Evolutionary conservation across 768 basidiomycete genomes (phyloP), one percentile per base, ranked within the genome.

Genomic region (Russula abietina): DNA sequence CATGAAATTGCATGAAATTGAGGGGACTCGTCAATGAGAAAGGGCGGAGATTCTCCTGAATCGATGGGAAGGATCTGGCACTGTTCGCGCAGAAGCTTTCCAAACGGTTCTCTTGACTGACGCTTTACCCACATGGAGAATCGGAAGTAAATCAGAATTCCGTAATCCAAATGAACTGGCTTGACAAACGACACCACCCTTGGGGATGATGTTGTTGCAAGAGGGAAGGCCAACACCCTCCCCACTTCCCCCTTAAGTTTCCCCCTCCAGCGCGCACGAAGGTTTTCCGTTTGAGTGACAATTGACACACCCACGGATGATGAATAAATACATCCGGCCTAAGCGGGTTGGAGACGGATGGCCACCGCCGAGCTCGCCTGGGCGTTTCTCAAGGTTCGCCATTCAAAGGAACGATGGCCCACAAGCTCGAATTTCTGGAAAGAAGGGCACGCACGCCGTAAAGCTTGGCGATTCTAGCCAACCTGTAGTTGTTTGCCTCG

Each of bases 91-190:
- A 55, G 53, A 64, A 59, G 58, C 43, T 53, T 56, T 54, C 58
- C 63, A 60, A 32, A 59, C 28, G 10, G 46, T 28, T 22, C 36
- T 28, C 62, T 64, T 60, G 63, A 45, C 46, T 60, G 57, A 38
- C 54, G 19, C 28, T 64, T 60, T 65, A 60, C 55, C 65, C 65
- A 60, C 65, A 66, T 66, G 66, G 64, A 65, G 66, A 58, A 57
- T 57, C 38, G 64, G 58, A 58, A 65, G 39, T 33, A 55, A 32
- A 67, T 67, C 66, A 67, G 66, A 65, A 58, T 67, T 67, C 64
- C 66, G 64, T 67, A 65, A 67, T 55, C 55, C 43, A 45, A 64
- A 65, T 63, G 61, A 65, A 62, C 43, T n/a, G n/a, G n/a, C n/a
- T 59, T 46, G 58, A 64, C 57, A 64, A 55, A 53, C 54, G 62